Conservation (phyloP, 78 protist species). For the Dictyostelium firmibasis region DNA sequence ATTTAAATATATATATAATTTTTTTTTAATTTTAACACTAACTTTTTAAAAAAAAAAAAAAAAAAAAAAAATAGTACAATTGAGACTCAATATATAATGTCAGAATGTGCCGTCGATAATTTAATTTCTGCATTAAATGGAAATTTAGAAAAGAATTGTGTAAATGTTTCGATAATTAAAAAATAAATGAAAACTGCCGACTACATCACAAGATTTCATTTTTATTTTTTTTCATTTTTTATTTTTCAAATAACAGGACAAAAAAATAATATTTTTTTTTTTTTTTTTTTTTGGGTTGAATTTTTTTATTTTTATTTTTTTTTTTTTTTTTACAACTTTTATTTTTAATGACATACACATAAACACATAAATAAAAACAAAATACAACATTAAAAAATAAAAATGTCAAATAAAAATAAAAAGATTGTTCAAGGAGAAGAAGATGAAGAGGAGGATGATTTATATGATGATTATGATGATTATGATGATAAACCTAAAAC, state of each 20-base stretch:
- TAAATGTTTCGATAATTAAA: neutral
- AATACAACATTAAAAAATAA: neutral
- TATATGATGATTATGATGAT: slow-evolving; percentile 14
- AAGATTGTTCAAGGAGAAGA: slow-evolving; percentile 65
- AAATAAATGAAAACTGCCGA: too few species aligned
- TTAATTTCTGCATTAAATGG: neutral
- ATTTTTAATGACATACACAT: neutral
- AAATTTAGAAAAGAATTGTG: slow-evolving; percentile 10
- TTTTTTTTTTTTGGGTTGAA: too few species aligned
- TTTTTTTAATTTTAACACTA: too few species aligned
- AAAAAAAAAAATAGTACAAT: neutral
- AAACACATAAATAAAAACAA: neutral
- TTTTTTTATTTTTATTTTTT: neutral
- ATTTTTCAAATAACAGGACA: too few species aligned
- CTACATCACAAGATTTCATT: neutral
- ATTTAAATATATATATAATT: too few species aligned
- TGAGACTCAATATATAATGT: neutral
- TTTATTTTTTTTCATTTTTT: neutral
- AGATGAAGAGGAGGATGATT: slow-evolving; percentile 54
- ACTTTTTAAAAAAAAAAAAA: too few species aligned
- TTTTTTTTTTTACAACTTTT: neutral
- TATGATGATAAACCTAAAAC: neutral
- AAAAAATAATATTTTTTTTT: neutral
- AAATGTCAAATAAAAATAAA: slow-evolving; percentile 20
- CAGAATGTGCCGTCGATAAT: slow-evolving; percentile 10